Evolutionary conservation across 352 stramenopile species (phyloP).

Genomic region (Pythium aphanidermatum): DNA sequence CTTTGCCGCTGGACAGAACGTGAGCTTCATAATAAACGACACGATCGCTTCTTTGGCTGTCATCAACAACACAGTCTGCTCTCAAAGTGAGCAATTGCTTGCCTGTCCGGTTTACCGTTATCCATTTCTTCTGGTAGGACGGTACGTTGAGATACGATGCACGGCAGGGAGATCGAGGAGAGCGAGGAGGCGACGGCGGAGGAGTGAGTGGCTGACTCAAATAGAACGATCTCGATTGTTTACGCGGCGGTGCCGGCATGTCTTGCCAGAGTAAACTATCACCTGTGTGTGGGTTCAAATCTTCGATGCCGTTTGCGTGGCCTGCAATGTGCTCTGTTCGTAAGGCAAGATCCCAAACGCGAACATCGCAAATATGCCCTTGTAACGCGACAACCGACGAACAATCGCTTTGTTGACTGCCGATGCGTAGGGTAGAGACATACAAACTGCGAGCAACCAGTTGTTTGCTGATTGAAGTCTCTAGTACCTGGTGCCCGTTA

Average conservation of each 20-base stretch:
- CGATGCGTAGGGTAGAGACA: slow-evolving; percentile 4
- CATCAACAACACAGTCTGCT: slow-evolving; percentile 14
- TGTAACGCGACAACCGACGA: slow-evolving; percentile 9
- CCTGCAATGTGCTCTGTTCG: slow-evolving; percentile 47
- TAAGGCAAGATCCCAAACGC: slow-evolving; percentile 54
- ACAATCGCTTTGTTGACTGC: background rate
- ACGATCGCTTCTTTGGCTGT: too few relatives aligned
- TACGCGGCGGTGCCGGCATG: slow-evolving; percentile 13
- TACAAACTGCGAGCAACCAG: slow-evolving; percentile 8
- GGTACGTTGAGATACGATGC: slow-evolving; percentile 26
- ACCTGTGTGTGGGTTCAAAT: slow-evolving; percentile 9
- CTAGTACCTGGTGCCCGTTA: slow-evolving; percentile 27
- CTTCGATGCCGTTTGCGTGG: slow-evolving; percentile 42
- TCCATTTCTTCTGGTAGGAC: slow-evolving; percentile 38
- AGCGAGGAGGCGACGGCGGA: slow-evolving; percentile 22
- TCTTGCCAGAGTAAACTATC: slow-evolving; percentile 10
- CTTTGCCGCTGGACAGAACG: slow-evolving; percentile 37
- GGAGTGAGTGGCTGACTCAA: slow-evolving; percentile 16
- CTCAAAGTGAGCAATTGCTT: slow-evolving; percentile 36
- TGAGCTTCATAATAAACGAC: slow-evolving; percentile 56
- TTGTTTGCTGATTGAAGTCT: background rate
- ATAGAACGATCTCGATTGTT: background rate
- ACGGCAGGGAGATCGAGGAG: slow-evolving; percentile 23
- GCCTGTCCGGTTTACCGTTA: slow-evolving; percentile 46
- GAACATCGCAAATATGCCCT: slow-evolving; percentile 49